Evolutionary conservation across 768 basidiomycete species (phyloP).

Genomic region (Boletus coccyginus): DNA sequence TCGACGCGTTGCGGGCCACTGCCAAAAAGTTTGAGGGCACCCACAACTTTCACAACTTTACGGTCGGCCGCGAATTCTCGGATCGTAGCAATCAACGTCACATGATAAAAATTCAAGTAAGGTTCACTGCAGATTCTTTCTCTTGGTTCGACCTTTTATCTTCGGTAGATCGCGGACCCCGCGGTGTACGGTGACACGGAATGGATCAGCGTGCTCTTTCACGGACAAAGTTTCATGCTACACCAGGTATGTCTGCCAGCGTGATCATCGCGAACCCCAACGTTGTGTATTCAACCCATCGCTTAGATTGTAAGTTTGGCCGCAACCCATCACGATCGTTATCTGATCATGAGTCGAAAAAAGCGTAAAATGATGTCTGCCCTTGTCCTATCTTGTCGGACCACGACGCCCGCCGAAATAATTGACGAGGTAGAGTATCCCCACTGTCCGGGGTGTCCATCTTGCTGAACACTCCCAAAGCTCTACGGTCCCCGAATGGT

Average conservation of each 20-base stretch:
- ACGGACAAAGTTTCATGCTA: constrained; percentile 98
- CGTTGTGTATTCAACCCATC: constrained; percentile 23
- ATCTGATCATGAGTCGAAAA: constrained; percentile 9
- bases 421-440: constrained; percentile 59
- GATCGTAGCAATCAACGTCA: constrained; percentile 82
- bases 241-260: constrained; percentile 73
- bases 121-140: not conserved
- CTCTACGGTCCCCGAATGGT: constrained; percentile 76
- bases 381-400: constrained; percentile 76
- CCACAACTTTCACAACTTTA: constrained; percentile 98
- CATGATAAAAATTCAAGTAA: constrained; percentile 85
- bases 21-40: constrained; percentile 76
- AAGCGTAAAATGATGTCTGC: constrained; percentile 97
- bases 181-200: constrained; percentile 87
- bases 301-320: constrained; percentile 29
- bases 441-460: not conserved
- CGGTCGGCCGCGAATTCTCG: constrained; percentile 79
- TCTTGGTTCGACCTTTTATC: not conserved
- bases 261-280: not conserved
- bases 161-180: constrained; percentile 74
- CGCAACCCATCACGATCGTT: not conserved
- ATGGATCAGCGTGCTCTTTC: constrained; percentile 91
- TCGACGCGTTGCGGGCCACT: constrained; percentile 54
- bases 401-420: constrained; percentile 67
- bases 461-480: constrained; percentile 33